phyloP scores from a whole-genome alignment of 2,329 filamentous ascomycete genomes.

The Aspergillus carbonarius region DNA sequence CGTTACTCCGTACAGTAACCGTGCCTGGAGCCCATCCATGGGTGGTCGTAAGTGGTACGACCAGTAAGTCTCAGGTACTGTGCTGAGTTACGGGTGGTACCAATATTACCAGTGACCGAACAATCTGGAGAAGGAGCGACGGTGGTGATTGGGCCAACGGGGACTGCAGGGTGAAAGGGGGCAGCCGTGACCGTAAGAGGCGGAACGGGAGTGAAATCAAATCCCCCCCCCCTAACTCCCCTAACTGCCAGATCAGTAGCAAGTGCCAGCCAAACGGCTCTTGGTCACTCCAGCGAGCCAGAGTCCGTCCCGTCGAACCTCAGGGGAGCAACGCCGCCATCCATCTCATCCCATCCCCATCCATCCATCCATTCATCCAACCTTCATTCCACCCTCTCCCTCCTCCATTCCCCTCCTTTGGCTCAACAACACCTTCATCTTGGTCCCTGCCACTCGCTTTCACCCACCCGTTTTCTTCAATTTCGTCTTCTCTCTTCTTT shows the following conservation, averaged over 20 bases:
- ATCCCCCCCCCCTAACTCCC: constrained; percentile 19
- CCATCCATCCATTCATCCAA: constrained; percentile 12
- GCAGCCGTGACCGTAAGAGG: constrained; percentile 1
- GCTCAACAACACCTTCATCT: constrained; percentile 13
- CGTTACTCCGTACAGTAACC: background rate
- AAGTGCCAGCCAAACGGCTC: constrained; percentile 9
- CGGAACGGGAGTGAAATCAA: constrained; percentile 20
- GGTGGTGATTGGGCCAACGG: constrained; percentile 24
- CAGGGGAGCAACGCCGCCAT: constrained; percentile 16
- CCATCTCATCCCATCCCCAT: constrained; percentile 15
- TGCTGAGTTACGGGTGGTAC: background rate
- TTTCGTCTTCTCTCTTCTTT: constrained; percentile 22
- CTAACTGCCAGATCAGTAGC: constrained; percentile 17
- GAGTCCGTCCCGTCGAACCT: background rate
- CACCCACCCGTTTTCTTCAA: constrained; percentile 17
- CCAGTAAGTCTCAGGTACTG: background rate
- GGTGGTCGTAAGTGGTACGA: background rate
- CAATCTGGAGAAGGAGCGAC: constrained; percentile 20
- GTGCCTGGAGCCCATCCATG: constrained; percentile 2
- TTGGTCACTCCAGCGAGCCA: constrained; percentile 7
- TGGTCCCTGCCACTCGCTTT: constrained; percentile 22
- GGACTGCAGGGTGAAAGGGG: constrained; percentile 26
- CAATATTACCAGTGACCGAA: background rate
- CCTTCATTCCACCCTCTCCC: constrained; percentile 6
- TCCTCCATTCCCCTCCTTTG: constrained; percentile 11